These are phyloP conservation scores for Tetrapyrgos nigripes DNA, from an alignment of 1,284 basidiomycete species.

Conservation along the genomic window DNA sequence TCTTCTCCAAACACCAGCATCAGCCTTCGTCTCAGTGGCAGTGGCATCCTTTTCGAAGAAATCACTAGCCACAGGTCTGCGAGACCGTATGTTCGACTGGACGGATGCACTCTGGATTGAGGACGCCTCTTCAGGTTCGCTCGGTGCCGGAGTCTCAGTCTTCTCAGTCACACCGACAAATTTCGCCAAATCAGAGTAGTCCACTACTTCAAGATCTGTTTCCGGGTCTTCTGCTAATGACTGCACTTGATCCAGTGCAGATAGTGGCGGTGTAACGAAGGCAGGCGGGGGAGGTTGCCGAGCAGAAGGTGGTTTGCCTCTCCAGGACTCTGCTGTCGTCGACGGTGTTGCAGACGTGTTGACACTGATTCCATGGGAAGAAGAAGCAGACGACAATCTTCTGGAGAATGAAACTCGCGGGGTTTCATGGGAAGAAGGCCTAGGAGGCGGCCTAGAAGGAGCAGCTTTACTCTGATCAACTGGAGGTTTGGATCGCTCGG, in stretches of 20 bases:
- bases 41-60: conserved; percentile 61
- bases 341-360: conserved; percentile 35
- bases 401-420: conserved; percentile 1
- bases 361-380: conserved; percentile 12
- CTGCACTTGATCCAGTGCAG: conserved; percentile 52
- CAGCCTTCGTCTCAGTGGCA: conserved; percentile 29
- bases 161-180: conserved; percentile 55
- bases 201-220: conserved; percentile 75
- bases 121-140: conserved; percentile 19
- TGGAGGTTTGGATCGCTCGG: background rate
- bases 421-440: conserved; percentile 20
- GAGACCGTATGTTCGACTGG: conserved; percentile 17
- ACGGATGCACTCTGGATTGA: conserved; percentile 15
- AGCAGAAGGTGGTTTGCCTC: conserved; percentile 45
- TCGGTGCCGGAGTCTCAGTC: conserved; percentile 16
- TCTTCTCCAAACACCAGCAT: conserved; percentile 52
- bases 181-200: conserved; percentile 78
- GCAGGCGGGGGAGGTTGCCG: conserved; percentile 34
- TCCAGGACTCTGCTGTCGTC: conserved; percentile 64
- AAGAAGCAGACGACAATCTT: conserved; percentile 1
- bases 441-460: conserved; percentile 28
- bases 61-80: conserved; percentile 66
- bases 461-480: conserved; percentile 31
- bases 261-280: conserved; percentile 42
- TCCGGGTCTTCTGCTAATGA: conserved; percentile 53